phyloP scores from a whole-genome alignment of 2,329 filamentous ascomycete species.

The Colletotrichum sp. region DNA sequence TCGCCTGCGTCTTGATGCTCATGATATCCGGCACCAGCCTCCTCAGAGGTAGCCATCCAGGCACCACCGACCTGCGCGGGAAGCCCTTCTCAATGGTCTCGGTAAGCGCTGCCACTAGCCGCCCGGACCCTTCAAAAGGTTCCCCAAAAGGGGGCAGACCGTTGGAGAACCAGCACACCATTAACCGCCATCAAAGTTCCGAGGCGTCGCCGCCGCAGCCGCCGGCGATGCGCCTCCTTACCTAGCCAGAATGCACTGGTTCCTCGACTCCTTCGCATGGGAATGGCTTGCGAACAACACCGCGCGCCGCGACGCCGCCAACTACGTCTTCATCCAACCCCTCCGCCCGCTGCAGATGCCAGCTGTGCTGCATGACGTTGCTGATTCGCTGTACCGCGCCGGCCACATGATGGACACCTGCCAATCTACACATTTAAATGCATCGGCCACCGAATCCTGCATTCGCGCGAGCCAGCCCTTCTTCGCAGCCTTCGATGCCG shows the following conservation, averaged over 20 bases:
- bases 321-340: neutral
- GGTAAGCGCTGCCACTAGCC: neutral
- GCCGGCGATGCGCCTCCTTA: neutral
- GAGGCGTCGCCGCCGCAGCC: neutral
- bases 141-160: neutral
- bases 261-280: neutral
- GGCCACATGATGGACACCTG: neutral
- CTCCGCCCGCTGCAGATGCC: neutral
- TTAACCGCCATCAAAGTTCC: neutral
- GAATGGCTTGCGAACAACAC: neutral
- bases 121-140: neutral
- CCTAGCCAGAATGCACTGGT: neutral
- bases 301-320: neutral
- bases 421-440: neutral
- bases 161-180: neutral
- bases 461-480: neutral
- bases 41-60: neutral
- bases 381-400: neutral
- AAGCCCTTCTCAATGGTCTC: neutral
- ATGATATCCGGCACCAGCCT: neutral
- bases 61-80: neutral
- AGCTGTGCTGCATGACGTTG: neutral
- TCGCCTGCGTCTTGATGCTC: neutral
- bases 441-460: constrained; percentile 1
- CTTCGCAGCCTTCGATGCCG: neutral